Percentiles rank a stretch among this genome's conserved stretches.
Evolutionary conservation across 805 yeast species (phyloP).

Genomic region (Nakazawaea ernobii): DNA sequence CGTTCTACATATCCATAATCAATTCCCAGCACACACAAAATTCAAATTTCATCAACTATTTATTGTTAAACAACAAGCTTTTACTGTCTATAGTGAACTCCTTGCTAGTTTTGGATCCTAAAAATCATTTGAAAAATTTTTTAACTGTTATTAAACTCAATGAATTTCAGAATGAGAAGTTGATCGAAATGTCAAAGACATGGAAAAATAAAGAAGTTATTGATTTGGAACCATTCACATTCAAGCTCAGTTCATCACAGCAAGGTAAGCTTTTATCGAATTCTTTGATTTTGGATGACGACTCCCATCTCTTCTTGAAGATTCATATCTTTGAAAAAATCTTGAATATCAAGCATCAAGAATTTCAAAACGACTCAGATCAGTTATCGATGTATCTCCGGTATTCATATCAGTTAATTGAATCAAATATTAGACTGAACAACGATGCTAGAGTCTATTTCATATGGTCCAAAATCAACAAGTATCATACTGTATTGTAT

Average conservation of each 20-base stretch:
- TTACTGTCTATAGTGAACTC: slow-evolving; percentile 6
- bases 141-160: slow-evolving; percentile 1
- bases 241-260: slow-evolving; percentile 1
- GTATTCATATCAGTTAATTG: slow-evolving; percentile 22
- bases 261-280: slow-evolving; percentile 1
- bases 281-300: slow-evolving; percentile 2
- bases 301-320: background rate
- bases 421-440: slow-evolving; percentile 16
- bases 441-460: slow-evolving; percentile 23
- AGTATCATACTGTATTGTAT: slow-evolving; percentile 24
- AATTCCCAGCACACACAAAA: background rate
- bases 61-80: slow-evolving; percentile 7
- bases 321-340: slow-evolving; percentile 5
- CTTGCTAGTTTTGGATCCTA: slow-evolving; percentile 10
- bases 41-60: slow-evolving; percentile 3
- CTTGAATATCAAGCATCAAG: background rate
- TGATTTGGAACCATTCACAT: slow-evolving; percentile 2
- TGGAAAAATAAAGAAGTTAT: background rate
- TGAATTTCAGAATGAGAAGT: slow-evolving; percentile 5
- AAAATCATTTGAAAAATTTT: slow-evolving; percentile 2
- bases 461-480: slow-evolving; percentile 22
- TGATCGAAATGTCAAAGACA: background rate
- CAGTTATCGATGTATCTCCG: slow-evolving; percentile 21
- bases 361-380: background rate
- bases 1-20: slow-evolving; percentile 3